Percentiles rank a stretch among this genome's conserved stretches.
These are phyloP conservation scores for Gonium pectorale DNA, from an alignment of 139 green algal species.

Conservation along the genomic window DNA sequence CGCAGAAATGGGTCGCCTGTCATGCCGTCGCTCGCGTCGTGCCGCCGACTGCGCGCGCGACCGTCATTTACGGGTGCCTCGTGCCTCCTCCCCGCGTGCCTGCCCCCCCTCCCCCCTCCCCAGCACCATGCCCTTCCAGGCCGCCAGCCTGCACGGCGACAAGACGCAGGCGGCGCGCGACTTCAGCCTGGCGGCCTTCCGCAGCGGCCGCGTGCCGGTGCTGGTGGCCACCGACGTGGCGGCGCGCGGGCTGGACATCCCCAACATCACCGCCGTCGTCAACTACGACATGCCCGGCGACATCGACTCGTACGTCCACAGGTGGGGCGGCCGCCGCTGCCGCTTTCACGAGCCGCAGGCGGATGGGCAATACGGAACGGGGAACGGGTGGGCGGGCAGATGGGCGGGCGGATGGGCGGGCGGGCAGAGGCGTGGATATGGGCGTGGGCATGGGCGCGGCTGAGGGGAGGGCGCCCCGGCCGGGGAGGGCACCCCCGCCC, in stretches of 20 bases:
- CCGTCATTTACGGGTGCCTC: too few relatives aligned
- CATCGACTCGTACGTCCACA: constrained; percentile 67
- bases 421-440: too few relatives aligned
- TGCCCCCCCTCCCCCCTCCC: not conserved
- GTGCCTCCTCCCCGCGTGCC: not conserved
- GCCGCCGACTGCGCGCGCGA: too few relatives aligned
- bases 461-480: too few relatives aligned
- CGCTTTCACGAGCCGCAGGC: too few relatives aligned
- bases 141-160: constrained; percentile 85
- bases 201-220: constrained; percentile 69
- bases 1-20: too few relatives aligned
- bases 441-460: too few relatives aligned
- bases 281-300: constrained; percentile 93
- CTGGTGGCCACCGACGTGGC: constrained; percentile 94
- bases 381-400: not conserved
- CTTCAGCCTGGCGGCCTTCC: constrained; percentile 82
- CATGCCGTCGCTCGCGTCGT: too few relatives aligned
- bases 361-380: too few relatives aligned
- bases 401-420: not conserved
- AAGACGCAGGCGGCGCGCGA: constrained; percentile 88
- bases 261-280: constrained; percentile 78
- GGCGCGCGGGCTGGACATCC: constrained; percentile 89
- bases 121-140: constrained; percentile 27
- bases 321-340: not conserved
- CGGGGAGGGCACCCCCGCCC: too few relatives aligned